These are phyloP conservation scores for Rhynchosporium agropyri DNA, from an alignment of 2,329 filamentous ascomycete species.

Conservation along the genomic window DNA sequence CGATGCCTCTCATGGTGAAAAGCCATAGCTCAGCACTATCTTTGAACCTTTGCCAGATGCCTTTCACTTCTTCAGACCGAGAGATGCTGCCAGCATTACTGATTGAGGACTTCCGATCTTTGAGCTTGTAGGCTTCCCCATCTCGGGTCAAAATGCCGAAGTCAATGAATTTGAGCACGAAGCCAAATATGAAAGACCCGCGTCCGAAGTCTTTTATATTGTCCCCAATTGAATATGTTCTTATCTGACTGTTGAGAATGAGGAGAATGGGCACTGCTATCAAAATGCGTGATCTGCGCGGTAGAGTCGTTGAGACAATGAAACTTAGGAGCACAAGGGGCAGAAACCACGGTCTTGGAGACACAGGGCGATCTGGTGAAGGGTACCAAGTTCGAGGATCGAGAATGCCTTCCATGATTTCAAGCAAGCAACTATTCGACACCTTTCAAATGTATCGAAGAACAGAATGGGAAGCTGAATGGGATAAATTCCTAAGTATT, in stretches of 20 bases:
- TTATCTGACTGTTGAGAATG: conserved; percentile 1
- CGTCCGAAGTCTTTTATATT: conserved; percentile 17
- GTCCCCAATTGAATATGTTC: conserved; percentile 9
- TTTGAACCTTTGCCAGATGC: conserved; percentile 1
- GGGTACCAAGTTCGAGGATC: conserved; percentile 11
- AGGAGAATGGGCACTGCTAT: conserved; percentile 11
- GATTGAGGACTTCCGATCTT: background rate
- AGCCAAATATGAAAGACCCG: conserved; percentile 9
- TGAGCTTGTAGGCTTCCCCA: conserved; percentile 11
- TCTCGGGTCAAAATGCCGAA: conserved; percentile 13
- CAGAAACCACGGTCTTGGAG: conserved; percentile 13
- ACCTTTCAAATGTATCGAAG: background rate
- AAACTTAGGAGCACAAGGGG: conserved; percentile 3
- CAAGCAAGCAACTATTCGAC: too few species aligned
- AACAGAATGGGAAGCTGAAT: background rate
- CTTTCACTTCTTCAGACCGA: background rate
- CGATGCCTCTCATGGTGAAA: conserved; percentile 18
- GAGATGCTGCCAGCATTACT: too few species aligned
- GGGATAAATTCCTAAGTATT: too few species aligned
- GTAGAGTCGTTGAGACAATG: conserved; percentile 8
- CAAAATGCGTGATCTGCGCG: background rate
- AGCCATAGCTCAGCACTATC: conserved; percentile 21
- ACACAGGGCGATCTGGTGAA: conserved; percentile 8
- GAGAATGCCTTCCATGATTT: background rate
- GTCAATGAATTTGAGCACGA: conserved; percentile 20